Conservation (phyloP, 352 stramenopile species). For the Phytophthora crassamura region DNA sequence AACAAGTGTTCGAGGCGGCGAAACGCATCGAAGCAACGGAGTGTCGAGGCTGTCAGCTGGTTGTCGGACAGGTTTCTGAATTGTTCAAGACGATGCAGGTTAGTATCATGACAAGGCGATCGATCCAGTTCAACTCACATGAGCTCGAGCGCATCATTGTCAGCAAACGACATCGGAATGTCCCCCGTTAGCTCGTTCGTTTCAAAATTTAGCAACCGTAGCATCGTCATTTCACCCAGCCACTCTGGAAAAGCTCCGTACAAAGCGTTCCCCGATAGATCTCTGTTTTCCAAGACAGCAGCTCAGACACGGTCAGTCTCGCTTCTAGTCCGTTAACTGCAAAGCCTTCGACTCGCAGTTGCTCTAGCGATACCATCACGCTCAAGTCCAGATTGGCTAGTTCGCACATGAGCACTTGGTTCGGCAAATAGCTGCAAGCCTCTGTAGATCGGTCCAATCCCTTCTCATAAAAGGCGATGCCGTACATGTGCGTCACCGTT, state of each 20-base stretch:
- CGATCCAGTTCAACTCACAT: slow-evolving; percentile 37
- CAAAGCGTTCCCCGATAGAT: slow-evolving; percentile 65
- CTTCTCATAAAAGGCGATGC: neutral
- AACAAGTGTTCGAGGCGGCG: slow-evolving; percentile 48
- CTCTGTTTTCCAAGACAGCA: slow-evolving; percentile 28
- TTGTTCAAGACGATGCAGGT: neutral
- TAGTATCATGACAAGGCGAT: neutral
- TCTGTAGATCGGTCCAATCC: neutral
- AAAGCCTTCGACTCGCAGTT: slow-evolving; percentile 51
- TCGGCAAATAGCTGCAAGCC: slow-evolving; percentile 55
- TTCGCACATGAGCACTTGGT: slow-evolving; percentile 53
- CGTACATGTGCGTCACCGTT: slow-evolving; percentile 75
- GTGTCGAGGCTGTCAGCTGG: slow-evolving; percentile 33
- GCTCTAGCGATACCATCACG: slow-evolving; percentile 72
- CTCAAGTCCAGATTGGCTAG: slow-evolving; percentile 66
- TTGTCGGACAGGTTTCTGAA: slow-evolving; percentile 53
- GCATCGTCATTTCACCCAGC: slow-evolving; percentile 68
- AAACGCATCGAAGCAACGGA: slow-evolving; percentile 48
- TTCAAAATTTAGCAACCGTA: slow-evolving; percentile 67
- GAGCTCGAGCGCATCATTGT: slow-evolving; percentile 68
- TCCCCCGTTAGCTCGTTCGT: slow-evolving; percentile 53
- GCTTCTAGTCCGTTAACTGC: neutral
- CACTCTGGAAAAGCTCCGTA: slow-evolving; percentile 61
- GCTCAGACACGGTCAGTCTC: neutral
- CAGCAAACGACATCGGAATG: slow-evolving; percentile 56